A percentile compares a stretch with the other conserved stretches of the same genome.
Evolutionary conservation across 768 basidiomycete species (phyloP).

Genomic region (Leucocoprinus leucothites): DNA sequence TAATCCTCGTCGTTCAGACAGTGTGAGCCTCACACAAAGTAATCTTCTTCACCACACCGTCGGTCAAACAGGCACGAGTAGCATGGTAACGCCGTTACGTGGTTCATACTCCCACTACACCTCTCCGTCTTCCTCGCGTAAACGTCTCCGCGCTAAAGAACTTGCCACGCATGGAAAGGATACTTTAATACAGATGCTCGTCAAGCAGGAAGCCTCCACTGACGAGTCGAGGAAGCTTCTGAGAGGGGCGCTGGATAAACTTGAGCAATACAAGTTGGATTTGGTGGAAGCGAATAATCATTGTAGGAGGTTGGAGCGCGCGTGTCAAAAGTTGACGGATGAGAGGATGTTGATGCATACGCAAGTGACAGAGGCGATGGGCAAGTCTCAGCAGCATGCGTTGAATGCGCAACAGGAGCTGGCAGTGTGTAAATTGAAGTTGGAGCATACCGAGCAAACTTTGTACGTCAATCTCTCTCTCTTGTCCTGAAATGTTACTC

Average conservation of each 20-base stretch:
- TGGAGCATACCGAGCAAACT: conserved; percentile 5
- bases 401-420: conserved; percentile 2
- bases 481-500: background rate
- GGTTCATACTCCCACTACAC: background rate
- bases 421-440: conserved; percentile 1
- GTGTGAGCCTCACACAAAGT: background rate
- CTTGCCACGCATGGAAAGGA: conserved; percentile 5
- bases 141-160: conserved; percentile 4
- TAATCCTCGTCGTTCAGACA: background rate
- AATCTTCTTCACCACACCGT: background rate
- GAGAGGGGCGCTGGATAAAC: background rate
- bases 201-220: background rate
- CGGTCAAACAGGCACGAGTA: background rate
- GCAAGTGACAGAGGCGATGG: background rate
- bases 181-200: conserved; percentile 1
- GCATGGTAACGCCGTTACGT: background rate
- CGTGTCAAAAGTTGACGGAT: conserved; percentile 5
- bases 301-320: conserved; percentile 5
- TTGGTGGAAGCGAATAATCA: conserved; percentile 4
- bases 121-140: no score
- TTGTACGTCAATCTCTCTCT: background rate
- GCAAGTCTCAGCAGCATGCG: background rate
- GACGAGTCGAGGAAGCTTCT: background rate
- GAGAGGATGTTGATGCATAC: conserved; percentile 6
- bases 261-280: background rate